Evolutionary conservation across 2,329 filamentous ascomycete species (phyloP), one percentile per base, ranked within the genome.

Genomic region (Sphaerostilbella broomeana): DNA sequence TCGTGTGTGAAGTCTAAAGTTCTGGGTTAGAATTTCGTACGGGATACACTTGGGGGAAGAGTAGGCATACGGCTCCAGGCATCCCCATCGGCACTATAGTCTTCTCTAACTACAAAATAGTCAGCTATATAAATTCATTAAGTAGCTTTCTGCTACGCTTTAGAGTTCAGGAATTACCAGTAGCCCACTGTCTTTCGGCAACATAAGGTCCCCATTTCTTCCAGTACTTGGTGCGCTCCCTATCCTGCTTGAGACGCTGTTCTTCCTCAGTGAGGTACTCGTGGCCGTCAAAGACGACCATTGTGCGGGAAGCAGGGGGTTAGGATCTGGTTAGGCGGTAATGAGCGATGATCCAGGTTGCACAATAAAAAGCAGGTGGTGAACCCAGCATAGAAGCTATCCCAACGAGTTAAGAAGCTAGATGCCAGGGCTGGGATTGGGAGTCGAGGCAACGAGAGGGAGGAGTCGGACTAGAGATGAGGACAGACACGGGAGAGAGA

Each of bases 191-290:
- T 58, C 89, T 75, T 69, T 97, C 90, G 40, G 89, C 80, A 53
- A 94, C 82, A 58, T 95, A 97, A 17, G 89, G 83, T 40, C 90
- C 90, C 88, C 89, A 95, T 79, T 84, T 87, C 77, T 97, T 97
- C 90, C 90, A 97, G 70, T 97, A 97, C 62, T 86, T 90, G 49
- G 67, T 76, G 48, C 82, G 81, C 49, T 90, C 78, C 44, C 81
- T 78, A 64, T 97, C 90, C 58, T 95, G 79, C 58, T 84, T 83
- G 52, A 97, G 75, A 35, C 92, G 83, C 63, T 84, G 84, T 72
- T 97, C 90, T 67, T 97, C 90, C 63, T 85, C 81, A 45, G 84
- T 88, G 58, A 90, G 75, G 63, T 87, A 89, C 59, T 92, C 85
- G 64, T 92, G 79, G 57, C 83, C 79, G 64, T 94, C 87, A 58